Percentiles rank a stretch among this genome's conserved stretches.
Conservation (phyloP, 2,329 filamentous ascomycete species). For the Aspergillus japonicus region DNA sequence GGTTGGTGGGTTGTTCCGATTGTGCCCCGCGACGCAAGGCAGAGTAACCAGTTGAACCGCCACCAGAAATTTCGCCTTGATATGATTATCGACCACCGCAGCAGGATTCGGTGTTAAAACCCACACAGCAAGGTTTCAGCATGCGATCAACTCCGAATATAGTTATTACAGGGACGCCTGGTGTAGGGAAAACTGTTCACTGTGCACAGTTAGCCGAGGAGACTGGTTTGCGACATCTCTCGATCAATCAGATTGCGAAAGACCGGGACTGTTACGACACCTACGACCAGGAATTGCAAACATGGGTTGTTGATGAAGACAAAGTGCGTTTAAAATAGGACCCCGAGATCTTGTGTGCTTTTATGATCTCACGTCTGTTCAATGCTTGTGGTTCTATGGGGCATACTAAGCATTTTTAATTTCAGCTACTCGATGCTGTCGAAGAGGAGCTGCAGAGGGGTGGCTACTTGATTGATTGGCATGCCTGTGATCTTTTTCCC, state of each 20-base stretch:
- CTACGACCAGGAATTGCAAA: conserved; percentile 79
- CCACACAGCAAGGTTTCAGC: conserved; percentile 7
- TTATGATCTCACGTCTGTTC: neutral
- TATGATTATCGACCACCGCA: neutral
- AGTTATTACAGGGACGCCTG: conserved; percentile 91
- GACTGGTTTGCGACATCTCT: conserved; percentile 76
- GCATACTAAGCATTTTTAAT: neutral
- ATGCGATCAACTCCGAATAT: conserved; percentile 69
- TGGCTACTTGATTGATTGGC: conserved; percentile 94
- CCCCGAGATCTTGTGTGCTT: neutral
- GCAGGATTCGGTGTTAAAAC: neutral
- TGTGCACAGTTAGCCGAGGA: conserved; percentile 75
- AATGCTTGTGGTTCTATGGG: neutral
- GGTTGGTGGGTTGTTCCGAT: neutral
- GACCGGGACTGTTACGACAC: conserved; percentile 83
- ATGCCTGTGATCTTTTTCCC: conserved; percentile 93
- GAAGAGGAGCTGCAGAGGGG: conserved; percentile 76
- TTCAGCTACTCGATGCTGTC: conserved; percentile 75
- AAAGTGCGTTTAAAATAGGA: conserved; percentile 60
- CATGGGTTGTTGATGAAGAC: conserved; percentile 95
- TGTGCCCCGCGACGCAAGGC: neutral
- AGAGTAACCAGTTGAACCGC: conserved; percentile 11
- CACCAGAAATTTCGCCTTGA: conserved; percentile 19
- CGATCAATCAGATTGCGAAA: conserved; percentile 89
- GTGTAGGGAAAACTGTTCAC: conserved; percentile 93